Base-by-base conservation (phyloP, 2,329 filamentous ascomycete genomes). In the Trichoderma hamatum region DNA sequence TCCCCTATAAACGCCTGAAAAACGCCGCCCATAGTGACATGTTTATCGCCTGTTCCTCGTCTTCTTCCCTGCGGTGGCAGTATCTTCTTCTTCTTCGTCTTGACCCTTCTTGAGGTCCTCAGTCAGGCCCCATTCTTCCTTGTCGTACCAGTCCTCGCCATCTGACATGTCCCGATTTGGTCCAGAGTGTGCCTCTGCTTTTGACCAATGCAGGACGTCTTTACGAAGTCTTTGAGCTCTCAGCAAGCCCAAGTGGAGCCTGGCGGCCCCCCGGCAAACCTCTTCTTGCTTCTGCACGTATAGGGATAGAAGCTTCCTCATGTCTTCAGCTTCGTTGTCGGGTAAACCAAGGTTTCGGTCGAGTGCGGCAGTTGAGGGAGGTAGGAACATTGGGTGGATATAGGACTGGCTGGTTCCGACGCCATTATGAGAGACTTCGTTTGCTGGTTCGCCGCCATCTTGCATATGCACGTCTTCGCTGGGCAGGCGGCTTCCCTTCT, bases 201-300 rank as follows among this genome's bases (percentile, higher is more conserved):
- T 93, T 72, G 89, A 86, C 90, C 91, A 94, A 73, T 88, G 86
- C 76, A 90, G 85, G 3, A 96, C 91, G 24, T 89, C 86, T 74
- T 88, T 88, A 32, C 92, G 86, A 78, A 92, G 85, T 55, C 91
- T 86, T 73, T 95, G 89, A 1, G 92, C 92, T 73, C 87, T 87
- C 71, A 94, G 83, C 64, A 96, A 83, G 1, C 92, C 91, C 62
- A 89, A 84, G 71, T 92, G 89, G 60, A 96, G 82, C 70, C 85
- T 86, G 68, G 87, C 85, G 1, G 90, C 86, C 9, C 91, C 89
- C 5, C 92, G 88, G 68, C 92, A 90, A 2, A 95, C 88, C 77
- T 96, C 92, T 75, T 96, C 92, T 76, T 96, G 92, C 78, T 95
- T 95, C 75, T 95, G 92, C 30, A 95, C 89, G 76, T 93, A 95